phyloP scores from a whole-genome alignment of 441 rosid species.

The Capsella rubella region DNA sequence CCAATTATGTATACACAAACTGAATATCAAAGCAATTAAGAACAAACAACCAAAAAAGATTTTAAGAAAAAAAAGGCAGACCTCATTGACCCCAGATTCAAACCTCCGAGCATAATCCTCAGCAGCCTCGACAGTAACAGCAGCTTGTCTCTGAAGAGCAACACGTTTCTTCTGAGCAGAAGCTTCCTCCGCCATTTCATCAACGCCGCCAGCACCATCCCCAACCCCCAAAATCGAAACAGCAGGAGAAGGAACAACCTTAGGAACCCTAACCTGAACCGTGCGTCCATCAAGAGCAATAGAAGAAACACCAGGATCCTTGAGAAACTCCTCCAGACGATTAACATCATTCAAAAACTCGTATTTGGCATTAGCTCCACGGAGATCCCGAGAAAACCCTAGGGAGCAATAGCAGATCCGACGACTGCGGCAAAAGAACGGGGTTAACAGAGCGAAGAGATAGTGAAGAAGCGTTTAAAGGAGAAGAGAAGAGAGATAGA shows the following conservation, averaged over 20 bases:
- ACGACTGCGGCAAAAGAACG: slow-evolving; percentile 56
- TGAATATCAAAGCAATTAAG: slow-evolving; percentile 14
- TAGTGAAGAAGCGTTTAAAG: slow-evolving; percentile 1
- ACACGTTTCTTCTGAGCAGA: slow-evolving; percentile 79
- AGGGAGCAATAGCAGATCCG: slow-evolving; percentile 87
- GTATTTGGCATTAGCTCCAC: slow-evolving; percentile 44
- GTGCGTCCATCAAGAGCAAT: slow-evolving; percentile 55
- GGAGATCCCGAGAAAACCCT: slow-evolving; percentile 90
- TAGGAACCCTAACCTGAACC: slow-evolving; percentile 84
- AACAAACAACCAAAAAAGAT: neutral
- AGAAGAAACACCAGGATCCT: slow-evolving; percentile 57
- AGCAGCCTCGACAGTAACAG: slow-evolving; percentile 74
- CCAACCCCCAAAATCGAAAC: slow-evolving; percentile 27
- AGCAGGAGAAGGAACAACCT: slow-evolving; percentile 46
- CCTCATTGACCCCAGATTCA: slow-evolving; percentile 75
- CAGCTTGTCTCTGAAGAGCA: slow-evolving; percentile 85
- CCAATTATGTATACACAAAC: neutral
- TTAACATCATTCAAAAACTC: slow-evolving; percentile 58
- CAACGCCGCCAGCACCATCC: slow-evolving; percentile 47
- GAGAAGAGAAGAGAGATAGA: slow-evolving; percentile 22
- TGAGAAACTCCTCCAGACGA: slow-evolving; percentile 52
- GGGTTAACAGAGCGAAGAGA: slow-evolving; percentile 12
- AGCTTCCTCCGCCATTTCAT: slow-evolving; percentile 51
- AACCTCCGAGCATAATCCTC: slow-evolving; percentile 90
- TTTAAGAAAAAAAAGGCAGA: slow-evolving; percentile 22